Conservation (phyloP, 768 basidiomycete species). For the Termitomyces titanicus region DNA sequence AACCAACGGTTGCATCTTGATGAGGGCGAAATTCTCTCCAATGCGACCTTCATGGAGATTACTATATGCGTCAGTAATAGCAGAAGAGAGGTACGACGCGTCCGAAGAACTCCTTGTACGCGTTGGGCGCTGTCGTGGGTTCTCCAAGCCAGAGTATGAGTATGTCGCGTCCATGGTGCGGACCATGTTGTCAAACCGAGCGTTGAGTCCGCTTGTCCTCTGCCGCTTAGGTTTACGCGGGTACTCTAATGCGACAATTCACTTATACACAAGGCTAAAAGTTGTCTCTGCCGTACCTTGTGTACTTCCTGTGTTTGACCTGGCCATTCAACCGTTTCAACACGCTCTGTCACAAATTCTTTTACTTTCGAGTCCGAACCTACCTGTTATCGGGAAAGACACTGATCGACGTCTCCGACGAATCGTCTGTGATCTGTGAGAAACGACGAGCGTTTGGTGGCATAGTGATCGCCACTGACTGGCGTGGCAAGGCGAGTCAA, state of each 20-base stretch:
- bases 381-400: conserved; percentile 18
- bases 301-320: conserved; percentile 10
- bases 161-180: conserved; percentile 47
- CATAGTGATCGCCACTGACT: not conserved
- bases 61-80: conserved; percentile 1
- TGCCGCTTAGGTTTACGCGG: conserved; percentile 39
- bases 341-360: not conserved
- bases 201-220: conserved; percentile 48
- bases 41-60: conserved; percentile 28
- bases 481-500: not conserved
- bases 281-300: not conserved
- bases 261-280: not conserved
- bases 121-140: conserved; percentile 23
- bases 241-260: not conserved
- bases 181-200: conserved; percentile 66
- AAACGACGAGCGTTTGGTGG: conserved; percentile 13
- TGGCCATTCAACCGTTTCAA: conserved; percentile 1
- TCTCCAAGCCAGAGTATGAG: conserved; percentile 24
- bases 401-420: conserved; percentile 9
- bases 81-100: conserved; percentile 15
- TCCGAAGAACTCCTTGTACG: conserved; percentile 41
- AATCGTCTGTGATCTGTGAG: conserved; percentile 12
- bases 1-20: conserved; percentile 33
- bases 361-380: not conserved
- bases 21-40: conserved; percentile 36